A percentile compares a stretch with the other conserved stretches of the same genome.
phyloP scores from a whole-genome alignment of 179 eudicot species.

The Amaranthus tricolor region DNA sequence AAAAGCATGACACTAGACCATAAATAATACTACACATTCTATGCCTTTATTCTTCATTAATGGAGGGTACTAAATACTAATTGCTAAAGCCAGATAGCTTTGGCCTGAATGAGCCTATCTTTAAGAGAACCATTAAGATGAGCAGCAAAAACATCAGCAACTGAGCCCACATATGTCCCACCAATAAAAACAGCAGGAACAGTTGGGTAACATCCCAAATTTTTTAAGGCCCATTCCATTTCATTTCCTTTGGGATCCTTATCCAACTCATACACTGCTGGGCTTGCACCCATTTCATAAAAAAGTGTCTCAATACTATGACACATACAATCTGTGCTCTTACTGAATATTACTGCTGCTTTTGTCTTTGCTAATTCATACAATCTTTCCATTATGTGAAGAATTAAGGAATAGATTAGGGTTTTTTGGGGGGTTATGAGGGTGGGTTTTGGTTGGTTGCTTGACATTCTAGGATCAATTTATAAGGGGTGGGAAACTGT shows the following conservation, averaged over 20 bases:
- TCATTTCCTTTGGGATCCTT: slow-evolving; percentile 44
- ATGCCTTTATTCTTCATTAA: slow-evolving; percentile 1
- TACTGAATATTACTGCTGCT: slow-evolving; percentile 60
- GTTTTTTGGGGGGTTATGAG: background rate
- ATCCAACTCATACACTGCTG: slow-evolving; percentile 53
- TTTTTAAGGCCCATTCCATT: slow-evolving; percentile 51
- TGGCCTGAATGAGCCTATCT: slow-evolving; percentile 40
- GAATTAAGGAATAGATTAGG: background rate
- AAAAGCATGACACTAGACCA: slow-evolving; percentile 1
- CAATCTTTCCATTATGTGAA: slow-evolving; percentile 38
- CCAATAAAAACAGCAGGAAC: slow-evolving; percentile 52
- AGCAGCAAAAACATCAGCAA: slow-evolving; percentile 36
- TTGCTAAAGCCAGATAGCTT: slow-evolving; percentile 49
- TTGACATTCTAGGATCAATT: slow-evolving; percentile 20
- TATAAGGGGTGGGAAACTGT: slow-evolving; percentile 13
- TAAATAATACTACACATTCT: background rate
- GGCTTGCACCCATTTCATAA: slow-evolving; percentile 55
- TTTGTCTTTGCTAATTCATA: slow-evolving; percentile 37
- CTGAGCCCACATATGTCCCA: slow-evolving; percentile 41
- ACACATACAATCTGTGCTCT: slow-evolving; percentile 64
- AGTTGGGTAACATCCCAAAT: slow-evolving; percentile 44
- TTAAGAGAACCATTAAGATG: slow-evolving; percentile 47
- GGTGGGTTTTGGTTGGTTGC: background rate
- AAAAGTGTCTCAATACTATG: slow-evolving; percentile 45
- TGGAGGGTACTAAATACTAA: too few species aligned